Base-by-base conservation (phyloP, 345 rosid species). In the Tarenaya hassleriana region DNA sequence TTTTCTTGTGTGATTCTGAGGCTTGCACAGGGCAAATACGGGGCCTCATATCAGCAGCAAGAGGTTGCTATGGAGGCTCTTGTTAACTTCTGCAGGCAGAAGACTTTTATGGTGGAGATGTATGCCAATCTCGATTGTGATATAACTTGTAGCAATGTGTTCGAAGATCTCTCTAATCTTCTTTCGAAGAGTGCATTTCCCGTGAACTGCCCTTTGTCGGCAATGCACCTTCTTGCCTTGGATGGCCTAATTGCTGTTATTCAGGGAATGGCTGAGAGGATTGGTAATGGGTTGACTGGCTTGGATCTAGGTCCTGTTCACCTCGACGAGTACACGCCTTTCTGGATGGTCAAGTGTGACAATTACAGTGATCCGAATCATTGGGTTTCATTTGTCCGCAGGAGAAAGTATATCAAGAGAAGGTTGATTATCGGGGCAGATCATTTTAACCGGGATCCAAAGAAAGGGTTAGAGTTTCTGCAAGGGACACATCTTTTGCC, bases 41-140 rank as follows among this genome's bases (percentile, higher is more conserved):
- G 97, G 34, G 82, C 99, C 58, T 78, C 87, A 27, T 85, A 85
- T 61, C 95, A 83, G 77, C 99, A 88, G 75, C 99, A 88, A 80
- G 99, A 92, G 80, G 99, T 80, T 72, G 86, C 95, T 52, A 92
- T 92, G 99, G 99, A 88, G 73, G 94, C 99, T 67, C 95, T 92
- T 45, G 99, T 92, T 61, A 94, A 92, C 66, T 83, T 92, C 63
- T 92, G 99, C 71, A 71, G 98, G 79, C 97, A 92, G 76, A 81
- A 92, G 62, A 88, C 81, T 41, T 92, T 85, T 64, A 92, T 92
- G 99, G 97, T 85, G 73, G 99, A 92, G 80, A 88, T 92, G 94
- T 92, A 88, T 72, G 99, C 97, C 34, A 92, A 92, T 71, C 74
- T 88, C 50, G 99, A 92, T 66, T 92, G 99, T 63, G 99, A 92